These are phyloP conservation scores for Aspergillus conjunctus DNA, from an alignment of 495 filamentous ascomycete species.

Conservation along the genomic window DNA sequence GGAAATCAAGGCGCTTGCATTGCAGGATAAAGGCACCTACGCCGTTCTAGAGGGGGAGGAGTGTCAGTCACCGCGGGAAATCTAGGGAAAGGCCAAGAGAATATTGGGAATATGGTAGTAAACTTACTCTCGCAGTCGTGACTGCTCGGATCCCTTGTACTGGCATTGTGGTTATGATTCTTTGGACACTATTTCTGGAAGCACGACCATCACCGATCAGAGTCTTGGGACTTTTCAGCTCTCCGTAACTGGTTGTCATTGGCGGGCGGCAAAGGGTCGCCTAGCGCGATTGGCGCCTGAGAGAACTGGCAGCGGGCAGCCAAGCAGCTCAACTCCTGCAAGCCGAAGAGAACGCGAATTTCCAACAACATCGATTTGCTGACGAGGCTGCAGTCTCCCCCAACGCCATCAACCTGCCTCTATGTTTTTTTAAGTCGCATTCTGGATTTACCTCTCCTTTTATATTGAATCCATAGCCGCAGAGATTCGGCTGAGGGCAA, in stretches of 20 bases:
- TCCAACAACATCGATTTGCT: constrained; percentile 7
- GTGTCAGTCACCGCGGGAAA: constrained; percentile 11
- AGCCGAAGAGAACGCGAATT: constrained; percentile 7
- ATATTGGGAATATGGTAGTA: too few relatives aligned
- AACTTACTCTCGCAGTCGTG: constrained; percentile 42
- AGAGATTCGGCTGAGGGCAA: constrained; percentile 24
- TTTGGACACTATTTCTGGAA: constrained; percentile 14
- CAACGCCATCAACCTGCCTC: neutral
- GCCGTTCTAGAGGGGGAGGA: constrained; percentile 70
- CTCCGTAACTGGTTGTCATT: constrained; percentile 23
- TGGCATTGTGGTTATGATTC: constrained; percentile 59
- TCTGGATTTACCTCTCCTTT: constrained; percentile 1
- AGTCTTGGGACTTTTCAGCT: constrained; percentile 26
- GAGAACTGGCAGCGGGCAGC: neutral
- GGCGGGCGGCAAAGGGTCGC: constrained; percentile 28
- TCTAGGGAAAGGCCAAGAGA: neutral
- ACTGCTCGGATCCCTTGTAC: constrained; percentile 59
- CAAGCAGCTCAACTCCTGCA: neutral
- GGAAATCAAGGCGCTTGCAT: constrained; percentile 92
- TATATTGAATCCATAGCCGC: neutral
- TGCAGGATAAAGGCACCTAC: constrained; percentile 95
- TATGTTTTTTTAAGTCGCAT: constrained; percentile 14
- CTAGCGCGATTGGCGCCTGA: constrained; percentile 23
- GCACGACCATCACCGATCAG: constrained; percentile 2
- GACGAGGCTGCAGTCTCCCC: neutral